Conservation (phyloP, 495 filamentous ascomycete genomes). For the Achaetomiella virescens region DNA sequence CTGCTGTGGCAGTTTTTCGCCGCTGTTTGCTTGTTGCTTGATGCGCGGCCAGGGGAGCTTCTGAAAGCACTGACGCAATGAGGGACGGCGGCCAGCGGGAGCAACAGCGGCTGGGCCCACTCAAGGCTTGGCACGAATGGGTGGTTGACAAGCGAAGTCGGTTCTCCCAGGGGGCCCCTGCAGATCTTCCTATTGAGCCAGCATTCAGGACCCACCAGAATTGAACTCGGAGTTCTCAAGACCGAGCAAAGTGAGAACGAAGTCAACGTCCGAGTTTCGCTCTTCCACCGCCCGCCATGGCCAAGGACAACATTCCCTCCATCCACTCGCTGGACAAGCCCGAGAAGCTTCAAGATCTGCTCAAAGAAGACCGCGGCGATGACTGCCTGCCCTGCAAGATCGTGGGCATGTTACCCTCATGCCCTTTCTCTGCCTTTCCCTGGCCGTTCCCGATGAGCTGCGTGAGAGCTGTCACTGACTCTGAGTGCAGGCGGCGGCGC, state of each 20-base stretch:
- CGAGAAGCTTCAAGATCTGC: conserved; percentile 45
- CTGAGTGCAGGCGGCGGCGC: conserved; percentile 57
- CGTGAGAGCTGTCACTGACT: conserved; percentile 1
- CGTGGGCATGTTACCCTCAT: conserved; percentile 44
- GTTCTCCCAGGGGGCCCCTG: not conserved
- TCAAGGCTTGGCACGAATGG: not conserved
- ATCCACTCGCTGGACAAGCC: conserved; percentile 43
- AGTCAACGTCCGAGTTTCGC: not conserved
- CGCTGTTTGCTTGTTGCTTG: not conserved
- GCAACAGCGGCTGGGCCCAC: not conserved
- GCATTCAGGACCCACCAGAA: not conserved
- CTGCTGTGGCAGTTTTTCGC: not conserved
- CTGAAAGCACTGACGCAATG: conserved; percentile 27
- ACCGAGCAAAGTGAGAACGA: not conserved
- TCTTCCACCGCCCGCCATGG: conserved; percentile 27
- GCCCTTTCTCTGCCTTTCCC: not conserved
- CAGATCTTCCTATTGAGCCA: not conserved
- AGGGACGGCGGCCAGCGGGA: not conserved
- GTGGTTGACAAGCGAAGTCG: no score
- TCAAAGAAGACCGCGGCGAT: conserved; percentile 57
- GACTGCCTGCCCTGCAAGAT: conserved; percentile 66
- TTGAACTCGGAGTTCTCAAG: not conserved
- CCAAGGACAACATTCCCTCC: conserved; percentile 34
- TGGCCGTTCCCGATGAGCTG: no score
- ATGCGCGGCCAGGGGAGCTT: not conserved